Conservation (phyloP, 2,329 filamentous ascomycete genomes). For the Fusarium sarcochroum region DNA sequence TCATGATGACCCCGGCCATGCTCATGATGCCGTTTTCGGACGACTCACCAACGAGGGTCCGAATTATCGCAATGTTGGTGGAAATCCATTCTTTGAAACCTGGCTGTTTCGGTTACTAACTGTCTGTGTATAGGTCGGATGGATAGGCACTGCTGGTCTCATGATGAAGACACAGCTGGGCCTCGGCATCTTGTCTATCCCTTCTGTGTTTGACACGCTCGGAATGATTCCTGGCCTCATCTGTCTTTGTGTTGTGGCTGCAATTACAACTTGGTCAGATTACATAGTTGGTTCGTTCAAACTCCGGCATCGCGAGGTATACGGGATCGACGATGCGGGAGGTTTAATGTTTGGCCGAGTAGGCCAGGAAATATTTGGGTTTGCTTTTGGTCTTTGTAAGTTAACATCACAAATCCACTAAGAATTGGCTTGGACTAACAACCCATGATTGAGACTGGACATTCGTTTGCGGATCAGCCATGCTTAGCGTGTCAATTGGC, state of each 20-base stretch:
- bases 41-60: constrained; percentile 46
- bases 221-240: constrained; percentile 64
- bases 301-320: constrained; percentile 63
- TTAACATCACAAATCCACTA: not conserved
- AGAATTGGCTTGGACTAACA: not conserved
- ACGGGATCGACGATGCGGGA: constrained; percentile 68
- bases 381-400: constrained; percentile 54
- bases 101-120: not conserved
- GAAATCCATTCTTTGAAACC: accelerated
- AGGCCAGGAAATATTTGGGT: constrained; percentile 59
- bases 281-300: constrained; percentile 67
- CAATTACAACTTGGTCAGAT: constrained; percentile 64
- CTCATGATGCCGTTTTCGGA: constrained; percentile 46
- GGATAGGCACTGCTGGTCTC: constrained; percentile 58
- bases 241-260: constrained; percentile 57
- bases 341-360: constrained; percentile 61
- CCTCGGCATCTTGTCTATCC: constrained; percentile 63
- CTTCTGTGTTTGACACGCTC: constrained; percentile 59
- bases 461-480: constrained; percentile 22
- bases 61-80: constrained; percentile 49
- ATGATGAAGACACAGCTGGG: constrained; percentile 64
- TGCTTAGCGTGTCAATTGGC: constrained; percentile 53
- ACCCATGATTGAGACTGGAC: not conserved
- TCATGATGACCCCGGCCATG: constrained; percentile 8
- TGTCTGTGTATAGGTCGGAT: constrained; percentile 53